phyloP scores from a whole-genome alignment of 306 rosid species.

The Lagenaria siceraria region DNA sequence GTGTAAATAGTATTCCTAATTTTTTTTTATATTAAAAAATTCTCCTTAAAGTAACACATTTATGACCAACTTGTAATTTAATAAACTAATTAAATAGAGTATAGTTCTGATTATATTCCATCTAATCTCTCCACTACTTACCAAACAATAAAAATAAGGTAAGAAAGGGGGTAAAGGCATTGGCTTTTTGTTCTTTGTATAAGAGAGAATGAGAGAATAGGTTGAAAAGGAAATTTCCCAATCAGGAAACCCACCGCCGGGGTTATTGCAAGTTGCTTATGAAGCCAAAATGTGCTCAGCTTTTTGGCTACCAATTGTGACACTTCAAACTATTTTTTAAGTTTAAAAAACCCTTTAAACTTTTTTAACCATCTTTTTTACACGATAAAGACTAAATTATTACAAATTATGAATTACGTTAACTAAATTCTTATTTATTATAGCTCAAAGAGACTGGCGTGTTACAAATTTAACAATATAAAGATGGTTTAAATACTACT shows the following conservation, averaged over 20 bases:
- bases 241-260: neutral
- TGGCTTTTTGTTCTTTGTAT: neutral
- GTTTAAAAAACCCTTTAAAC: too few relatives aligned
- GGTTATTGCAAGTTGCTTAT: neutral
- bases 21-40: too few relatives aligned
- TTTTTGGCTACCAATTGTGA: neutral
- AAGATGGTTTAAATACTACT: too few relatives aligned
- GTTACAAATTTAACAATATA: too few relatives aligned
- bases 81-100: neutral
- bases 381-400: too few relatives aligned
- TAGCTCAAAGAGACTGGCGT: too few relatives aligned
- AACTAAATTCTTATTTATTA: too few relatives aligned
- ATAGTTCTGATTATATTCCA: neutral
- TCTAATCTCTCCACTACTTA: neutral
- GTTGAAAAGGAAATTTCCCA: slow-evolving; percentile 2
- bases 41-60: too few relatives aligned
- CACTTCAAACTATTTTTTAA: too few relatives aligned
- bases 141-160: neutral
- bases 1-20: too few relatives aligned
- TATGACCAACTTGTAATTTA: neutral
- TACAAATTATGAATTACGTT: too few relatives aligned
- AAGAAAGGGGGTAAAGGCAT: neutral
- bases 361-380: too few relatives aligned
- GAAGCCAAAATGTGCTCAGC: neutral
- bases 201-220: neutral